Conservation (phyloP, 495 filamentous ascomycete genomes). For the Podospora anserina region DNA sequence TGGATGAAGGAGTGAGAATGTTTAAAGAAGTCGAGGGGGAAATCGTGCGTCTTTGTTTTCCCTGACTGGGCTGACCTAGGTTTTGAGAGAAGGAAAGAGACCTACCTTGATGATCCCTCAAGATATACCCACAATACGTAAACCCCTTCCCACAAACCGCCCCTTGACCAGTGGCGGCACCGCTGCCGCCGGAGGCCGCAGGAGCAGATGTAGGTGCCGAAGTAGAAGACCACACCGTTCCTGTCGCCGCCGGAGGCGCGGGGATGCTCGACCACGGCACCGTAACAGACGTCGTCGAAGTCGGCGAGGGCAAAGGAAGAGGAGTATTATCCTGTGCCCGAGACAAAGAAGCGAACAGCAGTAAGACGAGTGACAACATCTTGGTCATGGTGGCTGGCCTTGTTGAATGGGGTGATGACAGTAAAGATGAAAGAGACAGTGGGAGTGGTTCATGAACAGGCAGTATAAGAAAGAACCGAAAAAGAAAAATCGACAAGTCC, state of each 20-base stretch:
- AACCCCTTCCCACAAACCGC: conserved; percentile 43
- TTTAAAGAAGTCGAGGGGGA: no score
- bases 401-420: neutral
- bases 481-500: neutral
- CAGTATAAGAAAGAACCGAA: neutral
- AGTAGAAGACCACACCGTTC: conserved; percentile 7
- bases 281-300: neutral
- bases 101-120: conserved; percentile 39
- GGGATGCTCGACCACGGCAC: neutral
- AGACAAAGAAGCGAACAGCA: neutral
- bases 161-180: neutral
- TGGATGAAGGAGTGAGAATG: neutral
- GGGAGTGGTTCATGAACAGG: neutral
- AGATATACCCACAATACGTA: conserved; percentile 47
- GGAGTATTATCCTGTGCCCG: neutral
- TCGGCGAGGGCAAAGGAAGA: neutral
- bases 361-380: neutral
- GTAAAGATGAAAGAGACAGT: neutral
- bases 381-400: neutral
- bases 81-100: neutral
- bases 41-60: neutral
- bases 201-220: neutral
- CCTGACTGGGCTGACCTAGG: no score
- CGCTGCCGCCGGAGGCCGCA: neutral
- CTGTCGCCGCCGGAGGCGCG: neutral